Evolutionary conservation across 202 grass and related monocot genomes (phyloP).

Genomic region (Schoenoplectus tabernaemontani): DNA sequence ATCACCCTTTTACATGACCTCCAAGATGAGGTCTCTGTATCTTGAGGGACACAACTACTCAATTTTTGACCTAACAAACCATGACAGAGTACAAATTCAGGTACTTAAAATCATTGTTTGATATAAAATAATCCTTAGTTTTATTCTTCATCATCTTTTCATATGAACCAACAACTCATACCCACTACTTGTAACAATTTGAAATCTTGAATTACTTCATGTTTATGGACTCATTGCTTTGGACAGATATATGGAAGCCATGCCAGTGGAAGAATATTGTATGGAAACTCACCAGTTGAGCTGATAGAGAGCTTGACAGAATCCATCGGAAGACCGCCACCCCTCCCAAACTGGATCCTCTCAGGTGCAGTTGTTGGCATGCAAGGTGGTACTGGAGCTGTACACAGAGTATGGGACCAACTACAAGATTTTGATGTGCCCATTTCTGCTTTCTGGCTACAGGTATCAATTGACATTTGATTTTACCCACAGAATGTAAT

Average conservation of each 20-base stretch:
- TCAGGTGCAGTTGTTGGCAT: constrained; percentile 77
- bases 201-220: not conserved
- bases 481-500: not conserved
- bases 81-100: constrained; percentile 89
- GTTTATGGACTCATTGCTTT: not conserved
- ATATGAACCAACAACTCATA: not conserved
- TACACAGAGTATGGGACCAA: constrained; percentile 55
- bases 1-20: constrained; percentile 95
- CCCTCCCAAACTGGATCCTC: constrained; percentile 76
- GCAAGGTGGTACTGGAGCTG: constrained; percentile 70
- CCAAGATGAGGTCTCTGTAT: constrained; percentile 86
- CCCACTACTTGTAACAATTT: not conserved
- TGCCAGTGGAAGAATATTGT: constrained; percentile 57
- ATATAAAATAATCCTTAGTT: not conserved
- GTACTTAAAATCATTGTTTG: constrained; percentile 24
- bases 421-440: constrained; percentile 64
- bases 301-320: constrained; percentile 66
- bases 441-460: constrained; percentile 82
- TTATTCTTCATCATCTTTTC: not conserved
- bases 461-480: constrained; percentile 29
- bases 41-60: constrained; percentile 86
- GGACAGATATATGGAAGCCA: constrained; percentile 47
- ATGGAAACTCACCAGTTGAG: constrained; percentile 58
- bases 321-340: constrained; percentile 57
- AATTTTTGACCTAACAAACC: constrained; percentile 80